These are phyloP conservation scores for Phytophthora uliginosa DNA, from an alignment of 352 stramenopile species.

Conservation along the genomic window DNA sequence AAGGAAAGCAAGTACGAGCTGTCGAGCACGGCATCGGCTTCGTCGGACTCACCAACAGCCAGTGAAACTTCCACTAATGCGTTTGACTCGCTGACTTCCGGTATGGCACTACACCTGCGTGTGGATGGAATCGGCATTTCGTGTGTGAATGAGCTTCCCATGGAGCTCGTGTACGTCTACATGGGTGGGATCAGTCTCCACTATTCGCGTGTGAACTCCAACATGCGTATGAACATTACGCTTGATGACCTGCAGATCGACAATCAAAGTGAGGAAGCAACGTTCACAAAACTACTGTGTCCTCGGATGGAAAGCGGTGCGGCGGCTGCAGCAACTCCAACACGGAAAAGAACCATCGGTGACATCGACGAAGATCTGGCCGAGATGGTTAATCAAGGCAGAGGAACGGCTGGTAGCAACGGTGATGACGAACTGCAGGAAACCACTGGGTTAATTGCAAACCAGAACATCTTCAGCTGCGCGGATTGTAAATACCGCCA, in stretches of 20 bases:
- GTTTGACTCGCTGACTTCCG: slow-evolving; percentile 73
- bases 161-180: slow-evolving; percentile 90
- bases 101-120: slow-evolving; percentile 74
- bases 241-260: slow-evolving; percentile 90
- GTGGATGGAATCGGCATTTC: slow-evolving; percentile 88
- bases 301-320: slow-evolving; percentile 61
- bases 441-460: slow-evolving; percentile 63
- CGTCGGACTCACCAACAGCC: slow-evolving; percentile 71
- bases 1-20: slow-evolving; percentile 83
- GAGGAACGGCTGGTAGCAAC: slow-evolving; percentile 17
- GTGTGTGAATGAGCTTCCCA: slow-evolving; percentile 88
- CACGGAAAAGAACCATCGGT: slow-evolving; percentile 49
- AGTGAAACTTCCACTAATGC: slow-evolving; percentile 85
- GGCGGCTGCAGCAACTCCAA: slow-evolving; percentile 18
- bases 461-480: slow-evolving; percentile 84
- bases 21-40: slow-evolving; percentile 71
- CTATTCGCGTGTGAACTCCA: slow-evolving; percentile 82
- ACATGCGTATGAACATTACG: slow-evolving; percentile 89
- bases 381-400: slow-evolving; percentile 51
- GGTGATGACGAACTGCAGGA: slow-evolving; percentile 35
- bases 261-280: slow-evolving; percentile 89
- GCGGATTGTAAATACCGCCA: slow-evolving; percentile 88
- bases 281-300: slow-evolving; percentile 87
- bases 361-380: slow-evolving; percentile 62
- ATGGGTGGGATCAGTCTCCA: slow-evolving; percentile 83